phyloP scores from a whole-genome alignment of 2,329 filamentous ascomycete species.

The Colletotrichum australisinense region DNA sequence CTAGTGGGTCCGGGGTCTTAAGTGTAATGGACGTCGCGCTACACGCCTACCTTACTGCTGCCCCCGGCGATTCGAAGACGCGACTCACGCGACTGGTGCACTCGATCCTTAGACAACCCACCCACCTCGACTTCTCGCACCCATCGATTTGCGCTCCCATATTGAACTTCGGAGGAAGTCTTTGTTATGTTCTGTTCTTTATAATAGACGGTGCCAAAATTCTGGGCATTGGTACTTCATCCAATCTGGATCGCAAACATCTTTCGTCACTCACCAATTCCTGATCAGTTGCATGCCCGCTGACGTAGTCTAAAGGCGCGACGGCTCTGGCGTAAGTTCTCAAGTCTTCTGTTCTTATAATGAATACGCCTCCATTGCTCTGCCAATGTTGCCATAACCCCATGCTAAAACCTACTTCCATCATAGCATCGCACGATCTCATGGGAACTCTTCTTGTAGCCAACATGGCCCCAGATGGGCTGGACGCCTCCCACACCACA shows the following conservation, averaged over 20 bases:
- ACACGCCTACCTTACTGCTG: constrained; percentile 15
- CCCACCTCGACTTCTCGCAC: constrained; percentile 11
- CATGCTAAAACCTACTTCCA: neutral
- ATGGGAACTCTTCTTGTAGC: constrained; percentile 57
- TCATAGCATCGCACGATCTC: constrained; percentile 16
- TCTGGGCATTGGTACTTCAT: neutral
- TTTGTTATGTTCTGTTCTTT: neutral
- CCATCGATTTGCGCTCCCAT: neutral
- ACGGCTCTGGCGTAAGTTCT: constrained; percentile 26
- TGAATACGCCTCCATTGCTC: neutral
- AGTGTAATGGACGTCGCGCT: constrained; percentile 33
- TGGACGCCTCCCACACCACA: constrained; percentile 48
- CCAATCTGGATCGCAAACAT: neutral
- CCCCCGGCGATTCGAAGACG: constrained; percentile 13
- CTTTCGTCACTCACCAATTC: neutral
- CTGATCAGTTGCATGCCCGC: constrained; percentile 21
- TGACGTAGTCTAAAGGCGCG: constrained; percentile 31
- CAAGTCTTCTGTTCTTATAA: neutral
- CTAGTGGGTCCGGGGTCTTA: constrained; percentile 9
- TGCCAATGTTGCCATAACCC: too few relatives aligned
- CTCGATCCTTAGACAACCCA: constrained; percentile 9
- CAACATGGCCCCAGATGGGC: constrained; percentile 57
- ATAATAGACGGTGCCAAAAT: neutral
- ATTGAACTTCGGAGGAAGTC: neutral
- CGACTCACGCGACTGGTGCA: constrained; percentile 27